Conservation (phyloP, 805 yeast genomes). For the Komagataella phaffii region DNA sequence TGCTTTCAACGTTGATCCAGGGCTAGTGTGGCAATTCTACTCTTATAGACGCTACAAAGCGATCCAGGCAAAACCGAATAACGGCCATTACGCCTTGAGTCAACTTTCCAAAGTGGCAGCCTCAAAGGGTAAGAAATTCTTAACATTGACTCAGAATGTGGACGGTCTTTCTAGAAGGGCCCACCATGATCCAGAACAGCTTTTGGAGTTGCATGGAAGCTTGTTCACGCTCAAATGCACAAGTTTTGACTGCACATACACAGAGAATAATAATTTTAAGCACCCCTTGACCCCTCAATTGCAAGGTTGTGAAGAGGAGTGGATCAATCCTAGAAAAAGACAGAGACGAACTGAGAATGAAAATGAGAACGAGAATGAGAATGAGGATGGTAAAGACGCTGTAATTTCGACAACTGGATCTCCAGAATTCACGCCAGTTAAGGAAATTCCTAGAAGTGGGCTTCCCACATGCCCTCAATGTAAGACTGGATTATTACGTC, state of each 20-base stretch:
- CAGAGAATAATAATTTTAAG: constrained; percentile 32
- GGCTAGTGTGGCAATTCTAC: constrained; percentile 84
- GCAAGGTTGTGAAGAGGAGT: constrained; percentile 24
- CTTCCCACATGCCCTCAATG: constrained; percentile 76
- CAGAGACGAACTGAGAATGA: constrained; percentile 4
- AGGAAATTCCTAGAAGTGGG: constrained; percentile 31
- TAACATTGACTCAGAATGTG: constrained; percentile 74
- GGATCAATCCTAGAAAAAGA: constrained; percentile 9
- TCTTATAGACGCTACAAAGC: constrained; percentile 56
- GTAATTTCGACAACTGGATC: constrained; percentile 9
- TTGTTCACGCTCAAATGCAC: constrained; percentile 67
- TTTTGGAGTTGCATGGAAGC: constrained; percentile 71
- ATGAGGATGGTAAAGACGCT: not conserved
- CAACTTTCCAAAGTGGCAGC: constrained; percentile 27
- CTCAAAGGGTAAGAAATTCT: constrained; percentile 22
- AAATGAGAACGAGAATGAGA: constrained; percentile 2
- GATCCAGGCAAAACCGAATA: constrained; percentile 54
- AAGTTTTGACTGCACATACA: constrained; percentile 54
- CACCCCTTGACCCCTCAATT: constrained; percentile 51
- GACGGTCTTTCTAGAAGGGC: constrained; percentile 66
- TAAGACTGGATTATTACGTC: constrained; percentile 52
- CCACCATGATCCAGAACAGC: constrained; percentile 35
- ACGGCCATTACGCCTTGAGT: constrained; percentile 61
- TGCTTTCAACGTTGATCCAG: constrained; percentile 74
- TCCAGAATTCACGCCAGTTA: constrained; percentile 34